Percentiles rank a stretch among this genome's conserved stretches.
Evolutionary conservation across 2,329 filamentous ascomycete genomes (phyloP).

Genomic region (Exophiala lecanii-corni): DNA sequence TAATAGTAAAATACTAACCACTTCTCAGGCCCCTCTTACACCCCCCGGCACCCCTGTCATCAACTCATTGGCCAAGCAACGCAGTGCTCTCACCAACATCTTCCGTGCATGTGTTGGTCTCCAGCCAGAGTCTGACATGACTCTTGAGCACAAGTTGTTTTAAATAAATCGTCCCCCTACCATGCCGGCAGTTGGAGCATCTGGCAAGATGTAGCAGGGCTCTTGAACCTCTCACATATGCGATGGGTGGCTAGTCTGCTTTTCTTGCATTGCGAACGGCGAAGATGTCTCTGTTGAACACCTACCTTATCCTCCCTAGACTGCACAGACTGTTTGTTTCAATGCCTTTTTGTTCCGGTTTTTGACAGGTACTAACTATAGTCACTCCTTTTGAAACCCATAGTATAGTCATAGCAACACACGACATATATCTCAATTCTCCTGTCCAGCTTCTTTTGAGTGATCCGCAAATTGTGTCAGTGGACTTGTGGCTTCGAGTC

Average conservation of each 20-base stretch:
- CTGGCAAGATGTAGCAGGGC: slow-evolving; percentile 9
- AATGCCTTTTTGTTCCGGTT: neutral
- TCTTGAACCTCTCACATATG: slow-evolving; percentile 9
- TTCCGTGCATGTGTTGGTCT: slow-evolving; percentile 96
- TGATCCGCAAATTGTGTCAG: neutral
- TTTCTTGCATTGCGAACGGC: slow-evolving; percentile 21
- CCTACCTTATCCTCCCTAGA: slow-evolving; percentile 9
- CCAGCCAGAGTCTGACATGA: slow-evolving; percentile 98
- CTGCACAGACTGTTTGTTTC: slow-evolving; percentile 10
- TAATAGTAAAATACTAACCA: slow-evolving; percentile 8
- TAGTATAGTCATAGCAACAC: slow-evolving; percentile 12
- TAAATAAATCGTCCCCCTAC: neutral
- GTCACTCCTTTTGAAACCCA: slow-evolving; percentile 14
- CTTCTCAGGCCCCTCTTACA: slow-evolving; percentile 74
- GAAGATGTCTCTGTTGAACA: slow-evolving; percentile 1
- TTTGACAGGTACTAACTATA: neutral
- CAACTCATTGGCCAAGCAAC: slow-evolving; percentile 94
- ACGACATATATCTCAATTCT: slow-evolving; percentile 7
- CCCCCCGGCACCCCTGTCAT: slow-evolving; percentile 92
- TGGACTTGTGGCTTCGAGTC: neutral
- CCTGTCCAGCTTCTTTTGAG: neutral
- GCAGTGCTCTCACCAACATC: slow-evolving; percentile 90
- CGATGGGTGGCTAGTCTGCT: slow-evolving; percentile 23
- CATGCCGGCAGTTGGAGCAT: neutral
- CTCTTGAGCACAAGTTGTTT: slow-evolving; percentile 96